Conservation (phyloP, 2,329 filamentous ascomycete genomes). For the Aureobasidium sp. region DNA sequence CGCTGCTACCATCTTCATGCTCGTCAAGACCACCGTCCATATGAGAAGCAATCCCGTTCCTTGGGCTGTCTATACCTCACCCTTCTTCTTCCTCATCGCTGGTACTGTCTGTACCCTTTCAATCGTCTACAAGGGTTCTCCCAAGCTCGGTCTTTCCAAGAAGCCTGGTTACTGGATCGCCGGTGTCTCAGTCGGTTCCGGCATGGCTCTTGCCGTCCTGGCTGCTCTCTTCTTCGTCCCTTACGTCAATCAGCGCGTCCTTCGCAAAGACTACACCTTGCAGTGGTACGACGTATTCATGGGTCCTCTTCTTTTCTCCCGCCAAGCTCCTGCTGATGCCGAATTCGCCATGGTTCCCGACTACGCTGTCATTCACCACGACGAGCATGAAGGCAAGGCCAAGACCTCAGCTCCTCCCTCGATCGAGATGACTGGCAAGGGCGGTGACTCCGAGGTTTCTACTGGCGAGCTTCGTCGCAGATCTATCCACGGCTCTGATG, state of each 20-base stretch:
- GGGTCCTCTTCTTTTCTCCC: conserved; percentile 38
- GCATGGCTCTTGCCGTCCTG: conserved; percentile 32
- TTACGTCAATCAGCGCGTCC: conserved; percentile 26
- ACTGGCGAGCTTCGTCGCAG: conserved; percentile 4
- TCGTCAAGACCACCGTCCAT: conserved; percentile 44
- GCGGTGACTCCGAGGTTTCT: neutral
- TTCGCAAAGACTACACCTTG: conserved; percentile 28
- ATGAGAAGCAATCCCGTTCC: conserved; percentile 43
- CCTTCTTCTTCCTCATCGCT: conserved; percentile 45
- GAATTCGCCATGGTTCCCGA: conserved; percentile 58
- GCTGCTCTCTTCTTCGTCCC: conserved; percentile 36
- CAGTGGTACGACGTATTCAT: conserved; percentile 28
- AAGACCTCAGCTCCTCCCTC: neutral
- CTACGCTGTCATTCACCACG: conserved; percentile 69
- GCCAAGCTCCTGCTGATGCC: conserved; percentile 47
- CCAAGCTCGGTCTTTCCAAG: conserved; percentile 38
- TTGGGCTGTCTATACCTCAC: conserved; percentile 43
- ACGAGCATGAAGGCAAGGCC: conserved; percentile 38
- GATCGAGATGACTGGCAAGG: neutral
- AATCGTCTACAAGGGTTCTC: conserved; percentile 45
- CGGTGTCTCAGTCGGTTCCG: conserved; percentile 43
- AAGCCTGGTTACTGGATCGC: conserved; percentile 37
- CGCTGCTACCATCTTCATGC: conserved; percentile 43
- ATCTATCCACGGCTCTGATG: neutral
- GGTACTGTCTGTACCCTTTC: conserved; percentile 49